Base-by-base conservation (phyloP, 768 basidiomycete genomes). In the Tremella mesenterica region DNA sequence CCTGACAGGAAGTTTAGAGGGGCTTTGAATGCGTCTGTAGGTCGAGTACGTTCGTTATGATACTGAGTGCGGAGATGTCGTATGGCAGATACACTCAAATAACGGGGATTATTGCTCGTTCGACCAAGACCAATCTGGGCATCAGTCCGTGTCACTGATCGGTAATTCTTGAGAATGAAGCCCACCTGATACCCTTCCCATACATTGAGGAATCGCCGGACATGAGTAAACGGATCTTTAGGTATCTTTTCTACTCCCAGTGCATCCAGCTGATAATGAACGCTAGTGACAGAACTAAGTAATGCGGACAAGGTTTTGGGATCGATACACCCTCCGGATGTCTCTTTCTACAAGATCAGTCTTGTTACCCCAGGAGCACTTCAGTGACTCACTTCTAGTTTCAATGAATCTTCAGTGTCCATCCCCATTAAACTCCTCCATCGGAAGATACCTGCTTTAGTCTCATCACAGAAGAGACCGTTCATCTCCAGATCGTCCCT, bases 381-480 rank as follows among this genome's bases (percentile, higher is more conserved):
- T n/a, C n/a, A 16, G 6, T 18, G 10, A 50, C 63, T 50, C 50
- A 66, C 63, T 57, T 66, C 64, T 9, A 66, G 48, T 48, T 61
- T 61, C 50, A 66, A 28, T 1, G 52, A 57, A 34, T 69, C 67
- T 43, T 69, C 67, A 50, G 60, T 57, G 36, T 66, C 67, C 64
- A 69, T 69, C 3, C 67, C 67, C 61, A 69, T 66, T 16, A 54
- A 44, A 48, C 60, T 39, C 45, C 67, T 57, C 64, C 64, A 69
- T 16, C 38, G 43, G 33, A 61, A 64, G 16, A 69, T 59, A 3
- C 54, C 65, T 26, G 54, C 54, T 39, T 66, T 69, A 16, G 64
- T 66, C 57, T 66, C 64, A 49, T 69, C 67, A 44, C 67, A 69
- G 23, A 69, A 66, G 41, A 69, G 29, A 5, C 67, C 67, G 48